A percentile compares a stretch with the other conserved stretches of the same genome.
Conservation (phyloP, 2,329 filamentous ascomycete genomes). For the Coniella vitis region DNA sequence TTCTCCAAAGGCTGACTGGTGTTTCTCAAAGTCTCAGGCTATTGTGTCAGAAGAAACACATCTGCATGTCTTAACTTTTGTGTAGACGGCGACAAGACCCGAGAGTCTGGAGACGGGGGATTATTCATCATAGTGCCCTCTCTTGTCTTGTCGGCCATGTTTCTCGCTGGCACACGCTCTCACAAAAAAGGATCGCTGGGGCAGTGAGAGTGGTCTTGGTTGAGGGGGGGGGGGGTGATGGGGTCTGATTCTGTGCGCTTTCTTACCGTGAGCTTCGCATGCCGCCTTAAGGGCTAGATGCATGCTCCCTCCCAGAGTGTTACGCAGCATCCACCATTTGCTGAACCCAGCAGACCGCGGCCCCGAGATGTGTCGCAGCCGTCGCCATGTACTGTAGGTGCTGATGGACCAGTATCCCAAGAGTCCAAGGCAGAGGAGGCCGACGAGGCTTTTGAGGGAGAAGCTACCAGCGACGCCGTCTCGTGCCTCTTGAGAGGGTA, state of each 20-base stretch:
- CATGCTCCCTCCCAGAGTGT: conserved; percentile 22
- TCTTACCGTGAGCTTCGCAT: conserved; percentile 22
- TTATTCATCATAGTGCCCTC: no score
- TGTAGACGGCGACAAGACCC: conserved; percentile 9
- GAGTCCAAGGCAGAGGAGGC: conserved; percentile 13
- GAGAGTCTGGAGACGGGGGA: background rate
- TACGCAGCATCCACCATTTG: conserved; percentile 25
- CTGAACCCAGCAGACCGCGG: conserved; percentile 20
- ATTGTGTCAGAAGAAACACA: conserved; percentile 7
- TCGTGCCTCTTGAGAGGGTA: background rate
- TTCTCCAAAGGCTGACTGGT: background rate
- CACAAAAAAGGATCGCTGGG: no score
- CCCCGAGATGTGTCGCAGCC: conserved; percentile 23
- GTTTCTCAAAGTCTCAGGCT: conserved; percentile 9
- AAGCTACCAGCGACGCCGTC: background rate
- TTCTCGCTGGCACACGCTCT: no score
- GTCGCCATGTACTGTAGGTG: conserved; percentile 19
- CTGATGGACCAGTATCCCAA: conserved; percentile 16
- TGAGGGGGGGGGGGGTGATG: background rate
- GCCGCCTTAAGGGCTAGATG: conserved; percentile 21
- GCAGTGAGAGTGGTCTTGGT: no score
- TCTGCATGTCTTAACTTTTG: conserved; percentile 13
- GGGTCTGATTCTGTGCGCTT: background rate
- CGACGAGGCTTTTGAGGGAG: conserved; percentile 5
- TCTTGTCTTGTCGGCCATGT: no score